phyloP scores from a whole-genome alignment of 805 yeast genomes.

The Brettanomyces custersianus region DNA sequence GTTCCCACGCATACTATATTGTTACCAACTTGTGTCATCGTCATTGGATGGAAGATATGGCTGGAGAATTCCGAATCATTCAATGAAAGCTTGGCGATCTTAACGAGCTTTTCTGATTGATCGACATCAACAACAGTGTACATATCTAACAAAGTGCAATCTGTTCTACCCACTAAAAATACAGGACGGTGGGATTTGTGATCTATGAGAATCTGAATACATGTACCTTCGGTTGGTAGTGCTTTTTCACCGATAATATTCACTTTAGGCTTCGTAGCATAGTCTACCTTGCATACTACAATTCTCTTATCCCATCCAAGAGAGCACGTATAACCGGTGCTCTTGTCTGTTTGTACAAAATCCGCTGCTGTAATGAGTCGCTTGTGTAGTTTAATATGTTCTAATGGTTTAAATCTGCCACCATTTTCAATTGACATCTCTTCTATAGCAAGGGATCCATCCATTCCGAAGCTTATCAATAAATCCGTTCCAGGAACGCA shows the following conservation, averaged over 20 bases:
- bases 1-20: constrained; percentile 52
- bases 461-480: constrained; percentile 26
- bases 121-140: constrained; percentile 16
- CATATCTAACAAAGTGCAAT: constrained; percentile 49
- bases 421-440: constrained; percentile 4
- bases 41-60: constrained; percentile 53
- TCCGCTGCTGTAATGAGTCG: constrained; percentile 20
- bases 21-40: constrained; percentile 22
- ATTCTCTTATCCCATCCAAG: constrained; percentile 52
- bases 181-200: constrained; percentile 22
- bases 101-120: constrained; percentile 18
- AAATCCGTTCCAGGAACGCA: constrained; percentile 15
- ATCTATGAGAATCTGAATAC: constrained; percentile 30
- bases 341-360: constrained; percentile 6
- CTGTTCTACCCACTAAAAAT: constrained; percentile 48
- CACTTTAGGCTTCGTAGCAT: constrained; percentile 9
- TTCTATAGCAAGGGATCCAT: constrained; percentile 17
- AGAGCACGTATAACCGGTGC: constrained; percentile 33
- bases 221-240: constrained; percentile 42
- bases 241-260: constrained; percentile 21
- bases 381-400: constrained; percentile 22
- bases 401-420: too few species aligned
- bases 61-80: constrained; percentile 68
- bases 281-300: constrained; percentile 25
- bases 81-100: constrained; percentile 42